These are phyloP conservation scores for Debaryomycetaceae sp. DNA, from an alignment of 1,139 yeast genomes.

Conservation along the genomic window DNA sequence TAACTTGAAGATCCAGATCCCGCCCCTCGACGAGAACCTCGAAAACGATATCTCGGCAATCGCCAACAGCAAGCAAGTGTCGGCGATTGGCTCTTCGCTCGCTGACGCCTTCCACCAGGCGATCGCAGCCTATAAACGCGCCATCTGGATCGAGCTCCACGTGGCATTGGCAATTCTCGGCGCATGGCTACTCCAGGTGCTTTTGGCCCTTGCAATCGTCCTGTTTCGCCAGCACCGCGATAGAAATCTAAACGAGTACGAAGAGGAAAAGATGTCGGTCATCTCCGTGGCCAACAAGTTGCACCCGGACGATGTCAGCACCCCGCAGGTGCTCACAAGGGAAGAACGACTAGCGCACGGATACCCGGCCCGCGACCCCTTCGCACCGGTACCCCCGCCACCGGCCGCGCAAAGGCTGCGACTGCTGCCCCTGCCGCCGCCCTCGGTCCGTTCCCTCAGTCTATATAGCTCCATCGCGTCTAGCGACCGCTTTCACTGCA, in stretches of 20 bases:
- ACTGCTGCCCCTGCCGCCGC: too few relatives aligned
- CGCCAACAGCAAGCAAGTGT: slow-evolving; percentile 1
- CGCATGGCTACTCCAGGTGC: slow-evolving; percentile 37
- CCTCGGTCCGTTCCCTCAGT: too few relatives aligned
- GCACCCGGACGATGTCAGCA: slow-evolving; percentile 11
- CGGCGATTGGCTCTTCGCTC: slow-evolving; percentile 4
- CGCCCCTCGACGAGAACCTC: slow-evolving; percentile 14
- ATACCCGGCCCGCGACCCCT: slow-evolving; percentile 19
- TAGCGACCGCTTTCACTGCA: too few relatives aligned
- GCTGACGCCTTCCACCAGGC: slow-evolving; percentile 13
- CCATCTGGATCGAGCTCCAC: slow-evolving; percentile 33
- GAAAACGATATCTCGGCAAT: slow-evolving; percentile 2
- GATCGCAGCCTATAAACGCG: slow-evolving; percentile 17
- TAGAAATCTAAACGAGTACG: neutral
- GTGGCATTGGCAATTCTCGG: slow-evolving; percentile 33
- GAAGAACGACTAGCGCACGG: slow-evolving; percentile 18
- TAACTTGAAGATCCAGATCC: slow-evolving; percentile 50
- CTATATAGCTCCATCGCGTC: too few relatives aligned
- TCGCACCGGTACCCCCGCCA: too few relatives aligned
- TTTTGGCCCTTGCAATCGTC: slow-evolving; percentile 23
- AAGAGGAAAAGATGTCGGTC: neutral
- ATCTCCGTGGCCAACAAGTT: neutral
- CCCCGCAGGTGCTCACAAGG: slow-evolving; percentile 20
- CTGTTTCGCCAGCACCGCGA: neutral
- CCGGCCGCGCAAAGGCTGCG: too few relatives aligned